phyloP scores from a whole-genome alignment of 2,329 filamentous ascomycete genomes.

The Cladophialophora yegresii region DNA sequence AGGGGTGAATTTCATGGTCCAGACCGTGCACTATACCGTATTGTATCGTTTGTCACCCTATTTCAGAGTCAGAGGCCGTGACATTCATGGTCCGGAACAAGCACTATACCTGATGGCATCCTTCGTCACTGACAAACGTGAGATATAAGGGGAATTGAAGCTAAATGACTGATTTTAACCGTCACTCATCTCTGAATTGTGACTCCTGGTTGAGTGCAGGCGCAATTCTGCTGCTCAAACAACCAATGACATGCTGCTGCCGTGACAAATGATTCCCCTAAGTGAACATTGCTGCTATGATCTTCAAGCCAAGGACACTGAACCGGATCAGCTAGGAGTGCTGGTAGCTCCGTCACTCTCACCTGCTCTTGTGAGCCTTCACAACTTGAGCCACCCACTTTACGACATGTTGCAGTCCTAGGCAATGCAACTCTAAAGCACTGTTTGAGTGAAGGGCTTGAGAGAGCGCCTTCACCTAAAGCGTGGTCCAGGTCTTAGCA shows the following conservation, averaged over 20 bases:
- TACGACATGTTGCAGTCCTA: too few relatives aligned
- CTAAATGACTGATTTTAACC: neutral
- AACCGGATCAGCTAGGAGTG: neutral
- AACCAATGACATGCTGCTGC: neutral
- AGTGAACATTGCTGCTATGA: neutral
- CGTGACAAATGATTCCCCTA: neutral
- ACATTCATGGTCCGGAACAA: neutral
- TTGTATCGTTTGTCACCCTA: neutral
- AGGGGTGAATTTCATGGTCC: neutral
- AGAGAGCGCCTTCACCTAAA: neutral
- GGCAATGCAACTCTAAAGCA: neutral
- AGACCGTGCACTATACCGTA: neutral
- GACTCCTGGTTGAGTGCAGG: neutral
- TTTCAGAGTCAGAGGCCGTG: neutral
- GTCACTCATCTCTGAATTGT: too few relatives aligned
- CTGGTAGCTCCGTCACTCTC: neutral
- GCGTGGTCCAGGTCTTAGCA: neutral
- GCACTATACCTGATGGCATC: neutral
- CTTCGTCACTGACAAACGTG: neutral
- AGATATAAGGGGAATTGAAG: neutral
- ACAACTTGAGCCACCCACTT: neutral
- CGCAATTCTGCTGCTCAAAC: neutral
- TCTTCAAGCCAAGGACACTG: too few relatives aligned
- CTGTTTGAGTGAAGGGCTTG: neutral
- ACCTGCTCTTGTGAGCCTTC: neutral